These are phyloP conservation scores for Microthlaspi erraticum DNA, from an alignment of 345 rosid genomes.

Conservation along the genomic window DNA sequence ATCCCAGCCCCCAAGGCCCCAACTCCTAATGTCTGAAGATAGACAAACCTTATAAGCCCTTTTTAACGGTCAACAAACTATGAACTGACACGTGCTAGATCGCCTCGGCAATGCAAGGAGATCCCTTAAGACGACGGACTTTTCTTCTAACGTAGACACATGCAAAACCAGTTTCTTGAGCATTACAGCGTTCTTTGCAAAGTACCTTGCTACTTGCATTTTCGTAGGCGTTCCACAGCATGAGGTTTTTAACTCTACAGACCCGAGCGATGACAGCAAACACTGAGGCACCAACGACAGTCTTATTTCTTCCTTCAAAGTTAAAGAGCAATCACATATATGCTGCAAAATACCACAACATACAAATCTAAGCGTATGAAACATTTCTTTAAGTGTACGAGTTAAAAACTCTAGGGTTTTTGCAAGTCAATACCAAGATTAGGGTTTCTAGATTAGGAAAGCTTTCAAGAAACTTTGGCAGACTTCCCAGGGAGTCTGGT, in stretches of 20 bases:
- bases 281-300: no score
- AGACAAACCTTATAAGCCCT: no score
- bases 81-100: not conserved
- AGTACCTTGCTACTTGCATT: constrained; percentile 9
- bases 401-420: not conserved
- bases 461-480: not conserved
- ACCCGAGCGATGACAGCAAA: no score
- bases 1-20: no score
- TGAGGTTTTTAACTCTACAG: no score
- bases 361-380: not conserved
- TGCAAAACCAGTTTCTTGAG: constrained; percentile 21
- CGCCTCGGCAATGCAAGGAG: constrained; percentile 13
- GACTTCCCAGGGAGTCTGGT: not conserved
- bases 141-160: not conserved
- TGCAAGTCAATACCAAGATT: not conserved
- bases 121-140: not conserved
- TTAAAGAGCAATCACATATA: no score
- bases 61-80: not conserved
- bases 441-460: not conserved
- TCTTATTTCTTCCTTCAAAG: no score
- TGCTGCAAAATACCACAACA: not conserved
- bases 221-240: not conserved
- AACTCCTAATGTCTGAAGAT: no score
- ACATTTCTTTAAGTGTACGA: not conserved
- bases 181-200: not conserved